Base-by-base conservation (phyloP, 345 rosid species). In the Syzygium oleosum region DNA sequence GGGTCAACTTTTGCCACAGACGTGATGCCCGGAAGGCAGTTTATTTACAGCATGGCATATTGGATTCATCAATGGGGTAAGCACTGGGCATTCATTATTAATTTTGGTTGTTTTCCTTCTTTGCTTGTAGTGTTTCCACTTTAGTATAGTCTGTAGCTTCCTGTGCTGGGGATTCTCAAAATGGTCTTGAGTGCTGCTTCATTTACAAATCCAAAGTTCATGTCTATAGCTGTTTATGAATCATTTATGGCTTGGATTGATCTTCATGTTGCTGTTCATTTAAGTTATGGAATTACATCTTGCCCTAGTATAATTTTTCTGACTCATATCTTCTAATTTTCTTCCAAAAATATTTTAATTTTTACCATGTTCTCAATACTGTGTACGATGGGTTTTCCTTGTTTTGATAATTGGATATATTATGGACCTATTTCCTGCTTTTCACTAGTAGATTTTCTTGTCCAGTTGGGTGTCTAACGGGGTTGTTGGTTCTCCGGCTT, bases 1-100 rank as follows among this genome's bases (percentile, higher is more conserved):
- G 58, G 59, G 11, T 85, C 43, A 41, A 15, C 85, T 78, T 87
- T 27, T 86, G 86, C 46, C 85, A 86, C 93, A 98, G 99, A 90
- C 98, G 98, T 58, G 98, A 96, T 91, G 95, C 99, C 17, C 92
- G 94, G 89, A 98, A 96, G 89, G 98, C 95, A 87, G 97, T 98
- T 86, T 98, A 92, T 90, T 91, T 98, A 85, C 99, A 95, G 91
- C 99, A 98, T 90, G 99, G 99, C 56, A 85, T 98, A 80, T 90
- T 96, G 90, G 99, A 98, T 93, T 93, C 99, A 56, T 96, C 99
- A 27, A 94, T 98, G 99, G 99, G 99, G 99, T 96, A 85, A 93
- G 96, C 86, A 73, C 46, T 17, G 43, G 80, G 80, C 46, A 34
- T 5, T 73, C 25, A 19, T 73, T 73, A 34, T 73, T 34, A 73